Base-by-base conservation (phyloP, 768 basidiomycete genomes). In the Imleria badia region DNA sequence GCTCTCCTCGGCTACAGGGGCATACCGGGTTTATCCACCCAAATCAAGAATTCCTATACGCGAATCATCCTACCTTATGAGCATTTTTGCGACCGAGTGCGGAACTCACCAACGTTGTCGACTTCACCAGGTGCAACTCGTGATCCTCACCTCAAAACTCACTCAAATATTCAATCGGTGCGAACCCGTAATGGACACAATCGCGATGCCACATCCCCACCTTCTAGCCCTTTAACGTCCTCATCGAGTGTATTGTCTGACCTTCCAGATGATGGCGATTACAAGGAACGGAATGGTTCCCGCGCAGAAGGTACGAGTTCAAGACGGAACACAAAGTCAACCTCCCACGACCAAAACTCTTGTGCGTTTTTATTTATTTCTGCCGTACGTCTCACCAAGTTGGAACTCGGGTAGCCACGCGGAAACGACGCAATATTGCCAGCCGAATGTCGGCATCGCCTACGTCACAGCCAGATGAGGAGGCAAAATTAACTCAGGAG, bases 21-120 rank as follows among this genome's bases (percentile, higher is more conserved):
- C 38, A 83, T 89, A 36, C 87, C 86, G 33, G 89, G 90, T 46
- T 80, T 95, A 55, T 89, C 89, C 15, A 86, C 88, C 2, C 89
- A 94, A 66, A 84, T 98, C 70, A 92, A 91, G 76, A 86, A 84
- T 63, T 91, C 94, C 6, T 99, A 96, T 72, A 81, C 80, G 54
- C 84, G 89, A 51, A 91, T 99, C 66, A 91, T 99, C 62, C 81
- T 94, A 41, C 97, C 97, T n/a, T 99, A 93, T 65, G 96, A 98
- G 65, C 84, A 91, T 64, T 98, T 93, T 69, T 87, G 85, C 53
- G 83, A 87, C 45, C 82, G 85, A 45, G 89, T 86, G 42, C 81
- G 84, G 55, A 86, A 82, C 63, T 85, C 85, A 30, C 82, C 87
- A 20, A 66, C 70, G 13, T 59, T 79, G 48, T 76, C 78, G 15